Evolutionary conservation across 208 protist genomes (phyloP).

Genomic region (Wallacemonas rigidus): DNA sequence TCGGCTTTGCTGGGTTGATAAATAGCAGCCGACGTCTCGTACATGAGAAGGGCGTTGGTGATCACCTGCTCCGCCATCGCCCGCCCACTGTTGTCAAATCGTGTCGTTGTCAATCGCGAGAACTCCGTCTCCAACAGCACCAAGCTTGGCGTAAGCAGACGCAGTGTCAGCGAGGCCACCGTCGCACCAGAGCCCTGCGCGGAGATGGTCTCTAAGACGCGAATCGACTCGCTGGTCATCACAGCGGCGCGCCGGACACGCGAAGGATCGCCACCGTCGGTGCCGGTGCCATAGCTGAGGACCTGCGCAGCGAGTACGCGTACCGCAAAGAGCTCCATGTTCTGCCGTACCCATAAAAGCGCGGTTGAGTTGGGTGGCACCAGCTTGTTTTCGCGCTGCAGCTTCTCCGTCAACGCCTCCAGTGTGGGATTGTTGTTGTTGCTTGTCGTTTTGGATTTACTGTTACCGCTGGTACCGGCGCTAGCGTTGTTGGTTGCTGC

Average conservation of each 20-base stretch:
- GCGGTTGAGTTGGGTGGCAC: slow-evolving; percentile 73
- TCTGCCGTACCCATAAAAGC: slow-evolving; percentile 77
- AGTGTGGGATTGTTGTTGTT: background rate
- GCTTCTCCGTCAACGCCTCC: slow-evolving; percentile 5
- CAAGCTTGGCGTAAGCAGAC: slow-evolving; percentile 68
- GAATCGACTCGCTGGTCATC: slow-evolving; percentile 62
- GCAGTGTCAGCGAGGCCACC: slow-evolving; percentile 70
- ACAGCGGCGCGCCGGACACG: slow-evolving; percentile 70
- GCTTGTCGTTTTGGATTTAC: background rate
- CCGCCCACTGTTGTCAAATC: slow-evolving; percentile 49
- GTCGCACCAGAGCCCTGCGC: slow-evolving; percentile 57
- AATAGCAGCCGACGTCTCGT: slow-evolving; percentile 22
- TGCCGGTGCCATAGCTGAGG: slow-evolving; percentile 76
- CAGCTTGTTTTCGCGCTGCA: slow-evolving; percentile 21
- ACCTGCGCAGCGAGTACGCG: slow-evolving; percentile 72
- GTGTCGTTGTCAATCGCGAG: slow-evolving; percentile 44
- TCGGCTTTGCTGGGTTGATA: slow-evolving; percentile 48
- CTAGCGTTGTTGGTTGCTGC: background rate
- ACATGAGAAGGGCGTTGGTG: slow-evolving; percentile 37
- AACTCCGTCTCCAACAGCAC: slow-evolving; percentile 76
- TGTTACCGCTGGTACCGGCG: background rate
- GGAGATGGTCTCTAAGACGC: slow-evolving; percentile 54
- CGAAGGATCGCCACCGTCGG: slow-evolving; percentile 77
- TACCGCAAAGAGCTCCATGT: slow-evolving; percentile 63
- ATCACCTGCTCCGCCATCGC: slow-evolving; percentile 76